Evolutionary conservation across 176 grass and related monocot genomes (phyloP), one percentile per base, ranked within the genome.

Genomic region (Aegilops tauschii): DNA sequence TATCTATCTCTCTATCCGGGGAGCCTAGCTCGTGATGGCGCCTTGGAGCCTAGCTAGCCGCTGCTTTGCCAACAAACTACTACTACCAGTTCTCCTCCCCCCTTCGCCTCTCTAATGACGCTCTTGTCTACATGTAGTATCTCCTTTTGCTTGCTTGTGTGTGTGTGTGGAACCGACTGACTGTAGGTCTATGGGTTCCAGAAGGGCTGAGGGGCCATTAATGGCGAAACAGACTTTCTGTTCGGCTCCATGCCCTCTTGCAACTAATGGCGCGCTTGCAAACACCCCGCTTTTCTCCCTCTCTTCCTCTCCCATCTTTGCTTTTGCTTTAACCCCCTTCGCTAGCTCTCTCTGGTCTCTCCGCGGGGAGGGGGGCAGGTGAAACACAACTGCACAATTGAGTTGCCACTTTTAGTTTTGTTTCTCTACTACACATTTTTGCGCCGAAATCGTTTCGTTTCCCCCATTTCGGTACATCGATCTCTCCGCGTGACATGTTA

Each of bases 151-250:
- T 85, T 58, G 54, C 18, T 58, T 58, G 54, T 84, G 34, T 50
- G 47, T 52, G 49, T 52, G 49, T 50, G 49, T 17, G 49, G 49
- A 11, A 12, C 11, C 11, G 49, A 2, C 49, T 52, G 49, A 52
- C 50, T 54, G 50, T 32, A 39, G 30, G 25, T 44, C 89, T 84
- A 79, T 76, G 85, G 76, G 77, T 84, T 89, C 68, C 87, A 83
- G 87, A 76, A 76, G 58, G 79, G 65, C 74, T 34, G 73, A 54
- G 61, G 58, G 52, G 32, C 88, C 83, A 91, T 93, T 91, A 86
- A 93, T 91, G 92, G 92, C 80, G 86, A 83, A 90, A 93, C 83
- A 79, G 80, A 91, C 74, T 91, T 90, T 93, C 92, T 29, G 89
- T 93, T 93, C 86, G 90, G 78, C 82, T 84, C 90, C 90, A 91